Base-by-base conservation (phyloP, 352 stramenopile species). In the Phytophthora idaei region DNA sequence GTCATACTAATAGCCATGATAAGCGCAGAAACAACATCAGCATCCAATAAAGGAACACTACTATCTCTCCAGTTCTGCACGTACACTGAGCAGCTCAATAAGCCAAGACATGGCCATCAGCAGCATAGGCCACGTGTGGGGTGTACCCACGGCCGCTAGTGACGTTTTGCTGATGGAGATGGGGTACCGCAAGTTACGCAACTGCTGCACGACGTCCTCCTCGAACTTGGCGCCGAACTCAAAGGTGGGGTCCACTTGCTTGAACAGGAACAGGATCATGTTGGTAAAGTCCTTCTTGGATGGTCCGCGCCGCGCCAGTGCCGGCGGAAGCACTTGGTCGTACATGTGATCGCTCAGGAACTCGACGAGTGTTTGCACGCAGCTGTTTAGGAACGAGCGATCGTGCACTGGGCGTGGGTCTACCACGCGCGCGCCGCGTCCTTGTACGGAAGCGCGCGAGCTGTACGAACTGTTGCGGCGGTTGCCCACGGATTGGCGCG, bases 231-330 rank as follows among this genome's bases (percentile, higher is more conserved):
- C 39, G 8, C 78, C 76, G 54, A 93, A 92, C 59, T 87, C 76
- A 55, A 94, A 95, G 48, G 81, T 97, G n/a, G 91, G 83, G 71
- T 99, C 97, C 21, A 99, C 71, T 50, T 95, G 80, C 10, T 92
- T 83, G 57, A 99, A 97, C 31, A 99, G 75, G 67, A 99, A 99
- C 21, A 92, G 87, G 55, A 99, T 86, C 60, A 99, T 98, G 68
- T 98, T 95, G 63, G 87, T 88, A 69, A 99, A 99, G 69, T 99
- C 97, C 63, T 98, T 98, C 41, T 96, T 97, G 14, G 95, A 98
- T 4, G 97, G 97, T 3, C 92, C 85, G 15, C 89, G 87, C 15
- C 99, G 78, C 51, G 96, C 87, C 44, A 97, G 87, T 61, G 98
- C 98, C 5, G 83, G 83, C 0, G 85, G 90, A 49, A 99, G 77